Evolutionary conservation across 495 filamentous ascomycete species (phyloP), one percentile per base, ranked within the genome.

Genomic region (Trichoderma asperelloides): DNA sequence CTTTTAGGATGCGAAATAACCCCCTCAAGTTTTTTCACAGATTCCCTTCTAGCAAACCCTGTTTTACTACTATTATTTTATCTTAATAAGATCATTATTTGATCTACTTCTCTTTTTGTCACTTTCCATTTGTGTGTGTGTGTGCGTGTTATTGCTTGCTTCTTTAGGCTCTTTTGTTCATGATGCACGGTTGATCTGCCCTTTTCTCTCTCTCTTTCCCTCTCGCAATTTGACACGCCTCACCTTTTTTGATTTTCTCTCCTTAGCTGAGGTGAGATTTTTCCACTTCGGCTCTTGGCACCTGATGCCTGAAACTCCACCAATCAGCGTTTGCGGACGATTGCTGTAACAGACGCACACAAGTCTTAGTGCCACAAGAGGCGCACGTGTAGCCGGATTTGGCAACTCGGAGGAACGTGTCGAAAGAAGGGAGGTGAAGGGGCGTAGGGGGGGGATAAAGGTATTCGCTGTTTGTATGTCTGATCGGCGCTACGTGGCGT

Each of bases 41-140:
- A n/a, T 9, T n/a, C n/a, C 25, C 16, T 60, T 30, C 30, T 60
- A 13, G 11, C 25, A 28, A 30, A 2, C 47, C 47, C 21, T 51
- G n/a, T 21, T 51, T n/a, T 51, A 21, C n/a, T 51, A 51, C 21
- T 23, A 21, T 2, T 51, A 51, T 9, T 51, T 51, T 45, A 45
- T 45, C 41, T 60, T 28, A 60, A 60, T 60, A 60, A 27, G 55
- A 60, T 60, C 55, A 60, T 25, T 60, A 15, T 30, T 60, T 60
- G 55, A 60, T 60, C 55, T 28, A 30, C 13, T 55, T 55, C 11
- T 55, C 49, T 55, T 51, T 25, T 55, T n/a, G 33, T 37, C 33
- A 8, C 9, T 37, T 37, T 37, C 30, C 33, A 37, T 37, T 37
- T 55, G 18, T 49, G 45, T 55, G 49, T 11, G 49, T 45, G 41